Base-by-base conservation (phyloP, 1,139 yeast genomes). In the Diutina catenulata region DNA sequence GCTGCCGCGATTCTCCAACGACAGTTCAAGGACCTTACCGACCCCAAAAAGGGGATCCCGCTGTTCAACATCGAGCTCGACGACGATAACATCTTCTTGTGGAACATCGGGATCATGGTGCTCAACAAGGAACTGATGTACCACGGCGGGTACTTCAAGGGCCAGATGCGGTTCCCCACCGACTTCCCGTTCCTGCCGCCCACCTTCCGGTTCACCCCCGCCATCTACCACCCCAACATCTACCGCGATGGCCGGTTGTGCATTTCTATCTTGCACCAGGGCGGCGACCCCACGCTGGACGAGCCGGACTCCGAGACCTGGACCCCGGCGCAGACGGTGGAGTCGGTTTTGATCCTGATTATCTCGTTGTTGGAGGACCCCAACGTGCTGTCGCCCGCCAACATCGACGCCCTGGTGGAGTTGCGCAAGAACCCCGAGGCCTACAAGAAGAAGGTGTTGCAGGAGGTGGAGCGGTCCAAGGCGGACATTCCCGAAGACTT, bases 311-410 rank as follows among this genome's bases (percentile, higher is more conserved):
- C 80, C 43, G 97, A 82, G 57, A 82, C 88, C 19, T 88, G 97
- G 97, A 76, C 91, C 33, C 97, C 97, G 0, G 96, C 94, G 3
- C 97, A 88, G 61, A 80, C 94, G 11, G 97, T 86, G 8, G 97
- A 88, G 59, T 70, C 84, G 31, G 95, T 88, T 9, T 71, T 88
- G 51, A 81, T 88, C 43, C 82, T 94, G 37, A 88, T 88, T 49
- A 83, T 88, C 28, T 84, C 95, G 5, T 69, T 88, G 42, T 70
- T 88, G 50, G 94, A 87, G 52, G 96, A 88, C 58, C 97, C 97
- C 40, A 88, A 88, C 59, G 84, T 80, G 39, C 75, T 78, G 41
- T 82, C 94, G 5, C 97, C 98, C 4, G 98, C 98, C 6, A 91
- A 91, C 56, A 91, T 91, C 38, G 97, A 91, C 55, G 98, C 98